These are phyloP conservation scores for Ophiognomonia clavigignenti-juglandacearum DNA, from an alignment of 2,329 filamentous ascomycete genomes.

Conservation along the genomic window DNA sequence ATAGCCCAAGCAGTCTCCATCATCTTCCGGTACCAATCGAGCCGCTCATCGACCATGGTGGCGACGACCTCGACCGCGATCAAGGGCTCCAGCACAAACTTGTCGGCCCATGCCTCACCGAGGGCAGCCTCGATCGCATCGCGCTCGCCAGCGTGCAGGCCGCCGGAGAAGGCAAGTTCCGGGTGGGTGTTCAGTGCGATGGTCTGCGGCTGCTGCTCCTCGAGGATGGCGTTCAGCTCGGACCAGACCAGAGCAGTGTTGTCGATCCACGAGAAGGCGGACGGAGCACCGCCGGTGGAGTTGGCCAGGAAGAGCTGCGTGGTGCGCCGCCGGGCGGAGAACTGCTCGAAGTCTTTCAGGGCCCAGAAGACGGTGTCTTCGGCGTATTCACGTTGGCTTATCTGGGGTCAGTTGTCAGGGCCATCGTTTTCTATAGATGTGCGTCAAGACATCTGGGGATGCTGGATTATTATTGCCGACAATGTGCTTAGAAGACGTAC, in stretches of 20 bases:
- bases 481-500: no score
- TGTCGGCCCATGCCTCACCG: slow-evolving; percentile 32
- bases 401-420: slow-evolving; percentile 27
- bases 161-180: slow-evolving; percentile 41
- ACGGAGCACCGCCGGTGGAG: slow-evolving; percentile 22
- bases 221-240: slow-evolving; percentile 33
- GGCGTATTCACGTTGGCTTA: slow-evolving; percentile 46
- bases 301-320: slow-evolving; percentile 44
- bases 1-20: slow-evolving; percentile 48
- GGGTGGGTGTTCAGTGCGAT: slow-evolving; percentile 41
- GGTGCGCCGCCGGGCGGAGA: slow-evolving; percentile 44
- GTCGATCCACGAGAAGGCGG: slow-evolving; percentile 39
- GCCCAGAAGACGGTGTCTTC: slow-evolving; percentile 49
- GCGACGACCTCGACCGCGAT: slow-evolving; percentile 41
- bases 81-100: slow-evolving; percentile 38
- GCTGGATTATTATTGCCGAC: no score
- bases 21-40: slow-evolving; percentile 39
- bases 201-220: slow-evolving; percentile 27
- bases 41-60: slow-evolving; percentile 34
- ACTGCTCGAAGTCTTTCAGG: slow-evolving; percentile 39
- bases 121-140: slow-evolving; percentile 29
- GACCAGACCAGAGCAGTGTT: slow-evolving; percentile 40
- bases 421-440: no score
- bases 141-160: slow-evolving; percentile 44
- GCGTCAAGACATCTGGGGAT: not conserved